Evolutionary conservation across 1,139 yeast genomes (phyloP).

Genomic region (Scheffersomyces parashehatae): DNA sequence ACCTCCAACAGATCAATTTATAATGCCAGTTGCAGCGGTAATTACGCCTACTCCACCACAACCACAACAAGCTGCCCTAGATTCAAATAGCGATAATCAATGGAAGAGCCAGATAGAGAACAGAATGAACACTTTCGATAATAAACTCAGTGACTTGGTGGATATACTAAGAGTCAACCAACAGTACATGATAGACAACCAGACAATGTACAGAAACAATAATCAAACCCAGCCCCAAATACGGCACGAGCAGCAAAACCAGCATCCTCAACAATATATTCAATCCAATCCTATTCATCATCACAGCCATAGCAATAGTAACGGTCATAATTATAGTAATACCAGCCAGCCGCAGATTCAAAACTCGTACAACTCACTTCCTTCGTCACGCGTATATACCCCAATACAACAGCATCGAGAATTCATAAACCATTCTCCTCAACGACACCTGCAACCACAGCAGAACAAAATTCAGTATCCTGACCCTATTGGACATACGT

Average conservation of each 20-base stretch:
- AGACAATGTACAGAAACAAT: conserved; percentile 8
- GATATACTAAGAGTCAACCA: conserved; percentile 39
- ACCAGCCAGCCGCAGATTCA: neutral
- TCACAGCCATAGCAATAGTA: neutral
- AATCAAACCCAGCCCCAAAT: conserved; percentile 1
- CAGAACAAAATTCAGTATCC: neutral
- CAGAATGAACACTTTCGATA: conserved; percentile 47
- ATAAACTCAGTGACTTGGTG: conserved; percentile 45
- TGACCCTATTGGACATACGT: no score
- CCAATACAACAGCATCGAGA: neutral
- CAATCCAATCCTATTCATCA: neutral
- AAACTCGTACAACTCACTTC: neutral
- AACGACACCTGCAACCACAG: neutral
- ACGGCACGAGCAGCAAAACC: neutral
- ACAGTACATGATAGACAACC: conserved; percentile 23
- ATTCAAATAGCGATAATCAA: conserved; percentile 9
- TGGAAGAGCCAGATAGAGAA: conserved; percentile 50
- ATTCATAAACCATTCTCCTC: neutral
- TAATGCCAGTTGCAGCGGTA: conserved; percentile 3
- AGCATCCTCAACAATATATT: conserved; percentile 1
- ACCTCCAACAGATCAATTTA: conserved; percentile 13
- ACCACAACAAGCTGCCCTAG: neutral
- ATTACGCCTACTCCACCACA: conserved; percentile 1
- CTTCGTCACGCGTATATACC: neutral
- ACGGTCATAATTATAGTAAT: no score